Base-by-base conservation (phyloP, 371 early-diverging fungal genomes). In the Phascolomyces articulosus region DNA sequence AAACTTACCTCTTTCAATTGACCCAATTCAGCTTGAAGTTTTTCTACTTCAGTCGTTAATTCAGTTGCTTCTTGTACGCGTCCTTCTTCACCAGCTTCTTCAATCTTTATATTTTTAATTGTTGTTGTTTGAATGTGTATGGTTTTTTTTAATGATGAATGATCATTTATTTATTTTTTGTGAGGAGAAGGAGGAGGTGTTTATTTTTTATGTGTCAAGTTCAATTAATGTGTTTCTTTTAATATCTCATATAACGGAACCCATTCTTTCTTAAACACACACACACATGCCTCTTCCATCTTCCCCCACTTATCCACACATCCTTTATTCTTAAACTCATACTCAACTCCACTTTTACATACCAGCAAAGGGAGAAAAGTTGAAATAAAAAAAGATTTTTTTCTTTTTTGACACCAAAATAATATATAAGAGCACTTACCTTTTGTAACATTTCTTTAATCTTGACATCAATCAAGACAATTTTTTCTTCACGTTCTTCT, bases 401-500 rank as follows among this genome's bases (percentile, higher is more conserved):
- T n/a, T n/a, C n/a, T n/a, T n/a, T n/a, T n/a, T n/a, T n/a, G n/a
- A n/a, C n/a, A n/a, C n/a, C n/a, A n/a, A n/a, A n/a, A n/a, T n/a
- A n/a, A n/a, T n/a, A n/a, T n/a, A n/a, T n/a, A n/a, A 21, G 9
- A 26, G 23, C 49, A 64, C 57, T 65, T 73, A 83, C 87, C 77
- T 90, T 82, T 63, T 84, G 83, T 23, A 93, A 72, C 40, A 88
- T 70, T 28, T 83, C 87, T 72, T 91, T 91, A 70, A 94, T 91
- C 60, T 92, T 88, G 67, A 90, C 93, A 58, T 95, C 95, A n/a
- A 95, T 74, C 56, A 92, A 80, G 21, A 94, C 88, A 55, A 89
- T 90, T 60, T 86, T 85, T 72, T 95, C 95, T 64, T 92, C 89
- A 58, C 85, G 82, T 67, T 95, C 94, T 67, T 94, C 95, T 71